These are phyloP conservation scores for Paramecium tetraurelia DNA, from an alignment of 73 alveolate species.

Conservation along the genomic window DNA sequence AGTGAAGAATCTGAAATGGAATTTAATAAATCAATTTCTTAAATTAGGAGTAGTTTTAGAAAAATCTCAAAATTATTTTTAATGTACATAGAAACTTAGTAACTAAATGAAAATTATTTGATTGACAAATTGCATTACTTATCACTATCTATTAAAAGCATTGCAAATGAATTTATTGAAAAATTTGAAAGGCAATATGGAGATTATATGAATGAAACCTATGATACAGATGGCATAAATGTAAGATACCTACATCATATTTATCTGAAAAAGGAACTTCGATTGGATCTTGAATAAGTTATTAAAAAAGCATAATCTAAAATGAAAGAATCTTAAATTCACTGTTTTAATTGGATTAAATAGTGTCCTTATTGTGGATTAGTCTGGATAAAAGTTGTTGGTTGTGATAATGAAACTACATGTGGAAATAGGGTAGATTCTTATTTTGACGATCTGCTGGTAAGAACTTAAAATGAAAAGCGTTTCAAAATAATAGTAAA, in stretches of 20 bases:
- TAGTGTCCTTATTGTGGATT: background rate
- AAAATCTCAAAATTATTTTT: background rate
- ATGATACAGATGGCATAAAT: background rate
- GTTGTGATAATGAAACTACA: background rate
- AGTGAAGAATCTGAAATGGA: background rate
- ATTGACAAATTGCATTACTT: background rate
- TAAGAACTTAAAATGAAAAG: no score
- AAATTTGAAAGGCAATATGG: background rate
- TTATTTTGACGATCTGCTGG: background rate
- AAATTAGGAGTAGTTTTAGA: background rate
- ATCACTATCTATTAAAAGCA: background rate
- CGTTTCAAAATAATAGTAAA: background rate
- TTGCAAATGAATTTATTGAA: conserved; percentile 33
- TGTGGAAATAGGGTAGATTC: background rate
- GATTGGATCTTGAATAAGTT: background rate
- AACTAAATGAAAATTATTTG: background rate
- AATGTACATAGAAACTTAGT: background rate
- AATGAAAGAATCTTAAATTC: background rate
- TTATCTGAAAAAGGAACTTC: background rate
- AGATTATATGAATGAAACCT: background rate
- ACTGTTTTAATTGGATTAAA: background rate
- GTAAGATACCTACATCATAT: background rate
- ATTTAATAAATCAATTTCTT: background rate
- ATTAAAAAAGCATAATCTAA: background rate
- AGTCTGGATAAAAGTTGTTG: background rate